Evolutionary conservation across 1,284 basidiomycete species (phyloP).

Genomic region (Ceratobasidium sp.): DNA sequence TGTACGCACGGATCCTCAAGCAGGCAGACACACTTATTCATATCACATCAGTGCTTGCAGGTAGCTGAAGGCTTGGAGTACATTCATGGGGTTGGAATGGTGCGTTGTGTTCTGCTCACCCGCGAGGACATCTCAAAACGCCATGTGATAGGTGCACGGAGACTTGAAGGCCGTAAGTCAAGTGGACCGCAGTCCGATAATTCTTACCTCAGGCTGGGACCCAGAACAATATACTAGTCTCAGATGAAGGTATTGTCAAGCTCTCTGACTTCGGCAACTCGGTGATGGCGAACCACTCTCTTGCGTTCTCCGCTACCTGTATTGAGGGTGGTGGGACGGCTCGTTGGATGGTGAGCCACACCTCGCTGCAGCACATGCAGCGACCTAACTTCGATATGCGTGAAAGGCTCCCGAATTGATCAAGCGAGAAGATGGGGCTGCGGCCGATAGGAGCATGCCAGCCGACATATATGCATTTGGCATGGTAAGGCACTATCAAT

Average conservation of each 20-base stretch:
- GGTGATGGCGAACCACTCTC: neutral
- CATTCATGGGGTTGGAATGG: conserved; percentile 5
- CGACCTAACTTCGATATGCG: too few species aligned
- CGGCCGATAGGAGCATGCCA: neutral
- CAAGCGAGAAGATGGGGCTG: neutral
- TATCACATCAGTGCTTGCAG: neutral
- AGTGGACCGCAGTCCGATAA: too few species aligned
- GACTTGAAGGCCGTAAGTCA: neutral
- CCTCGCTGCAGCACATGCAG: too few species aligned
- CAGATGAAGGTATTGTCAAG: neutral
- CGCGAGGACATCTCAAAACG: neutral
- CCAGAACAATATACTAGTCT: conserved; percentile 17
- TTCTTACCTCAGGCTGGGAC: neutral
- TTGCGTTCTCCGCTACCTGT: neutral
- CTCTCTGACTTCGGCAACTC: conserved; percentile 24
- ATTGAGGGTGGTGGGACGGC: conserved; percentile 4
- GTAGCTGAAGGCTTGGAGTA: neutral
- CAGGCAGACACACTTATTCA: too few species aligned
- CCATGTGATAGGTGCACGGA: neutral
- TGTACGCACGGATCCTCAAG: neutral
- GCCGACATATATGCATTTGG: conserved; percentile 31
- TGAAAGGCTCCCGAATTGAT: conserved; percentile 23
- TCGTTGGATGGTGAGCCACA: conserved; percentile 27
- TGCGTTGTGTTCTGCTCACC: neutral
- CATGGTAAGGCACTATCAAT: too few species aligned